Conservation (phyloP, 2,329 filamentous ascomycete species). For the Bipolaris gigantea region DNA sequence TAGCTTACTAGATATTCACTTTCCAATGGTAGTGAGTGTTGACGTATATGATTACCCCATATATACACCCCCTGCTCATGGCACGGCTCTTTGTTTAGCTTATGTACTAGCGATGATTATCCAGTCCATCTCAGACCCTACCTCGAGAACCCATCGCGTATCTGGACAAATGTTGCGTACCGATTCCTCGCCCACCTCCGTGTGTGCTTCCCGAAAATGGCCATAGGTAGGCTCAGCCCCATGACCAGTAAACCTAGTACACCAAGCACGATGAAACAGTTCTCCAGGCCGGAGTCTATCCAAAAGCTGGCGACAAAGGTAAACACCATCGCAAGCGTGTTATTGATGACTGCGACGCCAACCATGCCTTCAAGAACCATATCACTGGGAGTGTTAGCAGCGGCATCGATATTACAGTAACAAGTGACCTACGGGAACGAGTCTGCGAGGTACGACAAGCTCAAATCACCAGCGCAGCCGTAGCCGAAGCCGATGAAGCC, state of each 20-base stretch:
- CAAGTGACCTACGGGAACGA: not conserved
- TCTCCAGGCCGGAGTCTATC: not conserved
- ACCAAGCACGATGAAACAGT: not conserved
- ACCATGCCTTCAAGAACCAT: slow-evolving; percentile 2
- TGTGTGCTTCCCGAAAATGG: not conserved
- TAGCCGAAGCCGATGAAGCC: slow-evolving; percentile 1
- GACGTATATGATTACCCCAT: no score
- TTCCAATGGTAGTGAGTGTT: no score
- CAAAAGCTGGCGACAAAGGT: not conserved
- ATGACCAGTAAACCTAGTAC: not conserved
- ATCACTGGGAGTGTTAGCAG: not conserved
- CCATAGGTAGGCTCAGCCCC: not conserved
- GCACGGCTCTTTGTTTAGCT: not conserved
- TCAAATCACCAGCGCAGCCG: slow-evolving; percentile 1
- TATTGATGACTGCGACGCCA: slow-evolving; percentile 1
- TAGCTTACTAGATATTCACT: no score
- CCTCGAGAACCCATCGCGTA: not conserved
- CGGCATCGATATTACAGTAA: not conserved
- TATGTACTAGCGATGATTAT: not conserved
- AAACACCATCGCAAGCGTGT: not conserved
- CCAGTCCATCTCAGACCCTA: not conserved
- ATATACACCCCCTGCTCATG: not conserved
- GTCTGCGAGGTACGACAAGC: not conserved
- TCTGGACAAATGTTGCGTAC: not conserved
- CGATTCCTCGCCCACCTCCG: not conserved